Evolutionary conservation across 306 rosid genomes (phyloP).

Genomic region (Dryas drummondii): DNA sequence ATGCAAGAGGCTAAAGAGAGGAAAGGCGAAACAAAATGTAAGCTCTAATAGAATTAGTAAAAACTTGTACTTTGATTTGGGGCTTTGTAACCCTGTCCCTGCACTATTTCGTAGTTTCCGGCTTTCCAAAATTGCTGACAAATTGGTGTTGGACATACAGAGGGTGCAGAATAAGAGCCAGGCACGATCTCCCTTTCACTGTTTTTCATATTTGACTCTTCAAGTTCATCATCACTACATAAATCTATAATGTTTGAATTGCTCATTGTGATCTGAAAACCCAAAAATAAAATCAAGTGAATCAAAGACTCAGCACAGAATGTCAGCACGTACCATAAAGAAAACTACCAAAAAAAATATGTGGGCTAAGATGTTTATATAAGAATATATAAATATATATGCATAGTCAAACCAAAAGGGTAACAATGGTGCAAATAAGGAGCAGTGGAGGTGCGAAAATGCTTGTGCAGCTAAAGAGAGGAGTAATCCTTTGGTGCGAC

Average conservation of each 20-base stretch:
- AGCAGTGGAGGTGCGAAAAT: not conserved
- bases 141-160: slow-evolving; percentile 54
- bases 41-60: not conserved
- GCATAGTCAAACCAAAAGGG: not conserved
- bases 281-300: not conserved
- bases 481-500: not conserved
- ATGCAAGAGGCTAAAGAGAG: slow-evolving; percentile 6
- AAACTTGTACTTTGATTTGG: slow-evolving; percentile 48
- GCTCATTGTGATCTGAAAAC: slow-evolving; percentile 8
- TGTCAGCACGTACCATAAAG: not conserved
- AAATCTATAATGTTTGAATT: slow-evolving; percentile 50
- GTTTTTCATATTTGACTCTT: slow-evolving; percentile 27
- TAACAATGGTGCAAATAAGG: not conserved
- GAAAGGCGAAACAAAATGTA: not conserved
- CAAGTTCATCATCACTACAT: slow-evolving; percentile 44
- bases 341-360: not conserved
- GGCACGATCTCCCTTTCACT: not conserved
- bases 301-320: not conserved
- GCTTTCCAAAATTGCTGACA: slow-evolving; percentile 91
- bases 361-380: not conserved
- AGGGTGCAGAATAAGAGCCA: slow-evolving; percentile 49
- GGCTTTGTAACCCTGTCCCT: slow-evolving; percentile 36
- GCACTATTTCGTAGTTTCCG: slow-evolving; percentile 59
- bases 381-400: not conserved
- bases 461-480: not conserved